Base-by-base conservation (phyloP, 2,329 filamentous ascomycete species). In the Colletotrichum sp. region DNA sequence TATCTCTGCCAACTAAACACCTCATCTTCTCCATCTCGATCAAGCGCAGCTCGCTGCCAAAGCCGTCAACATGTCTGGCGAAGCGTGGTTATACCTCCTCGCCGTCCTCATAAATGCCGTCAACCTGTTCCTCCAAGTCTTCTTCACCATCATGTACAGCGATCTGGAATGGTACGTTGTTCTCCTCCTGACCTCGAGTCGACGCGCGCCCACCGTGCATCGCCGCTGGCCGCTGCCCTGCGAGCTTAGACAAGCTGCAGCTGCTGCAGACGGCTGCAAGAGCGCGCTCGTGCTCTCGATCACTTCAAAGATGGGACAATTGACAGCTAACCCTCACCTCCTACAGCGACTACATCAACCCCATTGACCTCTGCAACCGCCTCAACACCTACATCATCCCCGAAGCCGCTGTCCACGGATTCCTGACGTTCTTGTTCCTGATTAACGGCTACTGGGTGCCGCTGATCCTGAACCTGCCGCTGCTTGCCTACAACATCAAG, bases 61-160 rank as follows among this genome's bases (percentile, higher is more conserved):
- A 77, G 74, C 77, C 71, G 77, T 78, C 83, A 88, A 82, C 79
- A 98, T 98, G 96, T 98, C 96, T 83, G 96, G 96, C 87, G 96
- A 98, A 92, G 96, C 96, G 86, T 98, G 97, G 97, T 90, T 99
- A 85, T 99, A 97, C 90, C 93, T 99, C 82, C 91, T 99, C 87
- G 94, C 96, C 88, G 97, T 99, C 87, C 92, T 99, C 85, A 97
- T 99, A 90, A 99, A 99, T 90, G 97, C 97, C 89, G 96, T 99
- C 92, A 99, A 99, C 90, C 92, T 99, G 83, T 99, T 99, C 88
- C 91, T 99, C 74, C 97, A 99, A 89, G 97, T 99, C 82, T 99
- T 99, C 92, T 99, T 99, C 90, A 99, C 97, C 74, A 99, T 99
- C 84, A 99, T 99, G 97, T 99, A 98, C 89, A 98, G 95, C 87